Evolutionary conservation across 164 flowering plant genomes (phyloP), one percentile per base, ranked within the genome.

Genomic region (Berberis vulgaris): DNA sequence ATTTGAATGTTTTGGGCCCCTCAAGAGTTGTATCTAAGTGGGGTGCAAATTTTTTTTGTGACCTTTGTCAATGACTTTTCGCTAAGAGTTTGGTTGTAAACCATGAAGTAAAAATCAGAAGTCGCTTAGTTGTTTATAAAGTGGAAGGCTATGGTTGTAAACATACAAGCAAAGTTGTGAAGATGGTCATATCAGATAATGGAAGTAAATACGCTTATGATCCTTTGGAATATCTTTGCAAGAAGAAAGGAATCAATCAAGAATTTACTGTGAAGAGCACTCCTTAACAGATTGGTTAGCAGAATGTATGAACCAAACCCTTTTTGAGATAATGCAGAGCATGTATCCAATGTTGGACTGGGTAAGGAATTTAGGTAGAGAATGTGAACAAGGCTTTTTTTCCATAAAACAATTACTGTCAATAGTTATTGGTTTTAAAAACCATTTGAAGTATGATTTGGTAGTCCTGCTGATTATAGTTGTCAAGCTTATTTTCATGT

Each of bases 401-500:
- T 26, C 26, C 26, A 26, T 26, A 26, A 26, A 26, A 26, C 0
- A 26, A 26, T 26, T 26, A 26, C 26, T 26, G 26, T 26, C 26
- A 26, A 26, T 26, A 26, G 26, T 26, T 26, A 26, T 26, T 26
- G 26, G 26, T 26, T 26, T 26, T 11, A 64, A 45, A 56, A 52
- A 38, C 47, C 47, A 3, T 2, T 62, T 43, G 65, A 69, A 45
- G 54, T 69, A 38, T 64, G 41, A 47, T 43, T 46, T 1, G 47
- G 60, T 59, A 39, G 9, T 43, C 44, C n/a, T 49, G 12, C n/a
- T 38, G 45, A 64, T 60, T 64, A 69, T 64, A 40, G 43, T 12
- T 62, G 49, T 64, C 58, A 11, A 2, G 10, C 58, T 57, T 63
- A 69, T 64, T 43, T 44, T 69, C 59, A 50, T 57, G 60, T 69